Conservation (phyloP, 2,329 filamentous ascomycete genomes). For the Orbilia oligospora region DNA sequence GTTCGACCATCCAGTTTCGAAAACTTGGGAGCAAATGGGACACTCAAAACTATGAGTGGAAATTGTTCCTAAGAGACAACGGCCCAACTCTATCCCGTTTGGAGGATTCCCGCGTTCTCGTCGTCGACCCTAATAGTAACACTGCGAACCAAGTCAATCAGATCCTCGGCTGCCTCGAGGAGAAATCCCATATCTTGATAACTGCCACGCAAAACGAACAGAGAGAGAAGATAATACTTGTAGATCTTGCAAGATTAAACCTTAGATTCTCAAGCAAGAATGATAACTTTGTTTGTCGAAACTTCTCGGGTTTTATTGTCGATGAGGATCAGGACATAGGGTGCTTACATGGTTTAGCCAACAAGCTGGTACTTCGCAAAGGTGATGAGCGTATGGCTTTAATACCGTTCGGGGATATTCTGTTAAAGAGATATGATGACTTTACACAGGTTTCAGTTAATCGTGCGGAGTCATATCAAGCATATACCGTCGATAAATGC, state of each 20-base stretch:
- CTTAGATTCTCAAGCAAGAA: constrained; percentile 69
- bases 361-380: constrained; percentile 70
- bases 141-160: constrained; percentile 65
- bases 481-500: constrained; percentile 70
- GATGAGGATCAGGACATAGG: constrained; percentile 70
- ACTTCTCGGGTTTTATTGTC: constrained; percentile 71
- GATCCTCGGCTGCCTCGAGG: constrained; percentile 67
- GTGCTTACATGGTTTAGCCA: constrained; percentile 70
- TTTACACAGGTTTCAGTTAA: constrained; percentile 12
- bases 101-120: constrained; percentile 43
- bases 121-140: constrained; percentile 66
- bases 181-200: constrained; percentile 64
- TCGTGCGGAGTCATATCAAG: constrained; percentile 65
- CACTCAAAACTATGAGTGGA: constrained; percentile 64
- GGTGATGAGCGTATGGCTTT: constrained; percentile 64
- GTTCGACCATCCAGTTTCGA: constrained; percentile 65
- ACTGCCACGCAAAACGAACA: constrained; percentile 17
- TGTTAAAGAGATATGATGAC: not conserved
- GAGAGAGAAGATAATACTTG: constrained; percentile 64
- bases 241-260: constrained; percentile 70
- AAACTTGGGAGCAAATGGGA: constrained; percentile 59
- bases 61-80: constrained; percentile 58
- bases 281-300: constrained; percentile 68
- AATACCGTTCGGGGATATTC: constrained; percentile 42
- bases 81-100: constrained; percentile 64